Conservation (phyloP, 1,284 basidiomycete species). For the Lentinula novae-zelandiae region DNA sequence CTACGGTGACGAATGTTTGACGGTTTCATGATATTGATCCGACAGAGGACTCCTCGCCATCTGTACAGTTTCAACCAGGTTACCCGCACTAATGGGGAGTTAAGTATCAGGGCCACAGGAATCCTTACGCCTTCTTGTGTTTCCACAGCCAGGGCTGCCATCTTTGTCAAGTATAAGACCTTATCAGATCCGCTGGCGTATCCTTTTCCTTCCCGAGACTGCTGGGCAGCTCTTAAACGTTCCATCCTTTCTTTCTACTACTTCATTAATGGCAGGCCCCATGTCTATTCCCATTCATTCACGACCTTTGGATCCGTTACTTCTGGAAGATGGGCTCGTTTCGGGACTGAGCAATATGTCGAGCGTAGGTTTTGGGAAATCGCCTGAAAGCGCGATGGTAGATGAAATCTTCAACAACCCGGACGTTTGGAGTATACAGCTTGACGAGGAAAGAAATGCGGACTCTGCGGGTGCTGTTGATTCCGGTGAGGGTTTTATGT, state of each 20-base stretch:
- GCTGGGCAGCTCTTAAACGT: constrained; percentile 8
- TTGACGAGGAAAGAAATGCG: neutral
- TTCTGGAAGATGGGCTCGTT: neutral
- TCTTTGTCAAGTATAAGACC: neutral
- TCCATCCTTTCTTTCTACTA: neutral
- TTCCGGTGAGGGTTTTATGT: neutral
- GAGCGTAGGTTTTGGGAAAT: neutral
- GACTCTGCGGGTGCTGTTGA: constrained; percentile 3
- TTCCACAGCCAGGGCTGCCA: neutral
- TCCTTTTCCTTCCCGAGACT: constrained; percentile 4
- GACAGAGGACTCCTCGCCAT: neutral
- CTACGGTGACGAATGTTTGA: neutral
- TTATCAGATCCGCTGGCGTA: neutral
- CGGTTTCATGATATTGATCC: constrained; percentile 5
- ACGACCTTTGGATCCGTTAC: neutral
- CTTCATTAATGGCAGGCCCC: neutral
- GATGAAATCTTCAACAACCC: constrained; percentile 15
- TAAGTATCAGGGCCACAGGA: neutral
- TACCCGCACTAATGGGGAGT: neutral
- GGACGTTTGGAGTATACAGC: constrained; percentile 10
- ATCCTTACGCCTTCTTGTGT: neutral
- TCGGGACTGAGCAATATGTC: neutral
- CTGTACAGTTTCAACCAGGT: neutral
- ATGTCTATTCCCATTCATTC: constrained; percentile 3
- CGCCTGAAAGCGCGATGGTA: constrained; percentile 12